Conservation (phyloP, 2,329 filamentous ascomycete genomes). For the Fusarium mundagurra region DNA sequence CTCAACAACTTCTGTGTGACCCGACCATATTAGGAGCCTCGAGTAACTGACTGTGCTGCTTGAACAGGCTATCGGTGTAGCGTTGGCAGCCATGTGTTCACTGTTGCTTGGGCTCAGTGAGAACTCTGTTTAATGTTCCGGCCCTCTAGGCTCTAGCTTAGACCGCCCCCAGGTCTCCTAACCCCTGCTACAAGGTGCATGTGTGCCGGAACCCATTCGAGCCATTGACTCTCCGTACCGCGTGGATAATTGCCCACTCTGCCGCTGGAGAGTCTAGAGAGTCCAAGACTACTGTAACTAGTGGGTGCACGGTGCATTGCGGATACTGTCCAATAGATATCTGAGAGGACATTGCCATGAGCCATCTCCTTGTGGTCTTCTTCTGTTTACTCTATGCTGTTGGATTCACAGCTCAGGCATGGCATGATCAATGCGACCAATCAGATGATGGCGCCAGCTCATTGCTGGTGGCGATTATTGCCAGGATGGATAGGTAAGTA, state of each 20-base stretch:
- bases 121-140: constrained; percentile 13
- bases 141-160: neutral
- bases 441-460: neutral
- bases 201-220: neutral
- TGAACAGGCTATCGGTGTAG: constrained; percentile 13
- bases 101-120: constrained; percentile 2
- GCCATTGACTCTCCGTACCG: neutral
- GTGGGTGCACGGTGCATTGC: neutral
- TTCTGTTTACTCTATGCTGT: neutral
- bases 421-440: neutral
- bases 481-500: neutral
- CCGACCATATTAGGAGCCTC: neutral
- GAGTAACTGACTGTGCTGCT: constrained; percentile 4
- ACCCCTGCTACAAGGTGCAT: neutral
- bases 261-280: neutral
- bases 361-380: neutral
- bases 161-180: constrained; percentile 8
- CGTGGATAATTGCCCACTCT: neutral
- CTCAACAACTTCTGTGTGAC: neutral
- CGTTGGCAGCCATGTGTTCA: constrained; percentile 5
- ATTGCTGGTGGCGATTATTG: neutral
- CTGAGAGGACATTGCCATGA: neutral
- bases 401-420: neutral
- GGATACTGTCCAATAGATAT: neutral
- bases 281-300: neutral